Evolutionary conservation across 208 protist species (phyloP).

Genomic region (Trypanosoma congolense): DNA sequence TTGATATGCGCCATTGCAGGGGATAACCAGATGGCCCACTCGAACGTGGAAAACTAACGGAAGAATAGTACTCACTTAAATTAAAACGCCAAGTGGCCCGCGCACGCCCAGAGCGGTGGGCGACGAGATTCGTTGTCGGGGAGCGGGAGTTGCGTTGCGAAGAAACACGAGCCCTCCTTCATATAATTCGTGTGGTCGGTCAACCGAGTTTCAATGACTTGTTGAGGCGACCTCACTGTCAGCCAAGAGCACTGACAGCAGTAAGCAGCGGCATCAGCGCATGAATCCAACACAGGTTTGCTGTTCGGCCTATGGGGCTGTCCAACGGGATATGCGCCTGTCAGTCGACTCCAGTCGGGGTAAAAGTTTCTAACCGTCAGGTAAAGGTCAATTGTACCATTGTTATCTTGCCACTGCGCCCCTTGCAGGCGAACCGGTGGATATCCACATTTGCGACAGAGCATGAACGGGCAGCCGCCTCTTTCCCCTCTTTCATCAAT

Average conservation of each 20-base stretch:
- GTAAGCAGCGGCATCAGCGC: conserved; percentile 50
- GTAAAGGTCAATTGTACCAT: conserved; percentile 61
- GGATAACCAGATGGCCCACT: too few species aligned
- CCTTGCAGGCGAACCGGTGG: conserved; percentile 74
- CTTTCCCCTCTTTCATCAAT: conserved; percentile 19
- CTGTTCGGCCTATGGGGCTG: conserved; percentile 12
- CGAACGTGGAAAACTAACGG: too few species aligned
- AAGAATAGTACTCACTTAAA: too few species aligned
- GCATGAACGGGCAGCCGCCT: conserved; percentile 69
- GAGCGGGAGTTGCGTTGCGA: conserved; percentile 55
- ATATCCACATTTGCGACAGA: conserved; percentile 74
- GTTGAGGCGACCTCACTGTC: conserved; percentile 37
- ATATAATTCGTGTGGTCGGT: conserved; percentile 32
- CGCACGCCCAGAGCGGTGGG: conserved; percentile 76
- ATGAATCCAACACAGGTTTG: conserved; percentile 29
- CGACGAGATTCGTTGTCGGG: conserved; percentile 30
- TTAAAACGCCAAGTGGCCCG: conserved; percentile 31
- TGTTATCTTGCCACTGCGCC: conserved; percentile 55
- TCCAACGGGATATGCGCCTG: conserved; percentile 47
- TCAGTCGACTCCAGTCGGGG: conserved; percentile 81
- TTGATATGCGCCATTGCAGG: too few species aligned
- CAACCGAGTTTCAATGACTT: conserved; percentile 52
- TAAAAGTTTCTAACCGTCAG: conserved; percentile 84
- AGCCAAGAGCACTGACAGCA: conserved; percentile 88
- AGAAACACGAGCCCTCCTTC: conserved; percentile 22